phyloP scores from a whole-genome alignment of 345 rosid genomes.

The Crucihimalaya himalaica region DNA sequence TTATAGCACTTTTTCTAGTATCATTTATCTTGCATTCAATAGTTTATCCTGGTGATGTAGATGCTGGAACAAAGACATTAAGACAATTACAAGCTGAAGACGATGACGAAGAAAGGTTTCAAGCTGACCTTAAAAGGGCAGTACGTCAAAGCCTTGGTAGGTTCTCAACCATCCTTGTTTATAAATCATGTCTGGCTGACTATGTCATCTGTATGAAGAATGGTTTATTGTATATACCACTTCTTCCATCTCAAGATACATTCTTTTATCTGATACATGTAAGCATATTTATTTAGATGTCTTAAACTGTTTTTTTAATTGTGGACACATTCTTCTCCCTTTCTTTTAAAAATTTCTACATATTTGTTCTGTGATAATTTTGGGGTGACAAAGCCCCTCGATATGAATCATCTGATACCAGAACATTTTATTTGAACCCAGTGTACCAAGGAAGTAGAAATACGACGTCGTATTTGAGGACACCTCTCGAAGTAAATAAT shows the following conservation, averaged over 20 bases:
- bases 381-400: conserved; percentile 5
- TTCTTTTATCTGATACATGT: not conserved
- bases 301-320: not conserved
- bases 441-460: conserved; percentile 63
- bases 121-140: conserved; percentile 84
- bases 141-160: conserved; percentile 90
- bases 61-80: conserved; percentile 58
- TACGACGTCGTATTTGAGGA: conserved; percentile 47
- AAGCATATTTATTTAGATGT: not conserved
- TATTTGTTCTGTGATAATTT: conserved; percentile 9
- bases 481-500: conserved; percentile 37
- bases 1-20: not conserved
- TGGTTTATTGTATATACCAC: not conserved
- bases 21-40: conserved; percentile 25
- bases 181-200: not conserved
- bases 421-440: conserved; percentile 39
- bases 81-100: conserved; percentile 78
- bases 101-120: conserved; percentile 91
- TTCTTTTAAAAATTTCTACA: not conserved
- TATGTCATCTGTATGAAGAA: not conserved
- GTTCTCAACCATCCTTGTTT: conserved; percentile 21
- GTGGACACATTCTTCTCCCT: not conserved
- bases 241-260: not conserved
- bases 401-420: conserved; percentile 19
- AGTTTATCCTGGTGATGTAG: conserved; percentile 44